phyloP scores from a whole-genome alignment of 2,329 filamentous ascomycete genomes.

The Fusarium liriodendri region DNA sequence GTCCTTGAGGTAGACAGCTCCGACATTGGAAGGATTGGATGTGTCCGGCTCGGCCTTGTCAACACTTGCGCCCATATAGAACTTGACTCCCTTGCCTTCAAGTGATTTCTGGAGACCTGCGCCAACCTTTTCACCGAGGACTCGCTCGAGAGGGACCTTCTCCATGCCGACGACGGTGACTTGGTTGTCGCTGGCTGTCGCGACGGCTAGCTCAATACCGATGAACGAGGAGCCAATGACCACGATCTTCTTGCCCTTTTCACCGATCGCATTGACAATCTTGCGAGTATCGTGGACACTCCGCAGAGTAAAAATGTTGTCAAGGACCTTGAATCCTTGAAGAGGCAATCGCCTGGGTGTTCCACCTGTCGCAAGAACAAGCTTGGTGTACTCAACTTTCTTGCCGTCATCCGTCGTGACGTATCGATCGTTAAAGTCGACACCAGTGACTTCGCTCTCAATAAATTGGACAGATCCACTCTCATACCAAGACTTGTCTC shows the following conservation, averaged over 20 bases:
- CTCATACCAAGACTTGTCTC: conserved; percentile 83
- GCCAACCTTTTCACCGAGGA: conserved; percentile 86
- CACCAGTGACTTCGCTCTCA: conserved; percentile 72
- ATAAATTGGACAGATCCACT: conserved; percentile 67
- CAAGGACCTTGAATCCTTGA: conserved; percentile 85
- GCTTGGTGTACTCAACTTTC: conserved; percentile 83
- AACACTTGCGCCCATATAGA: conserved; percentile 83
- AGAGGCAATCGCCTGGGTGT: conserved; percentile 80
- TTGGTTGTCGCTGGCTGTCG: conserved; percentile 80
- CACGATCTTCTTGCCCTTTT: conserved; percentile 90
- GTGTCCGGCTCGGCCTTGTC: conserved; percentile 82
- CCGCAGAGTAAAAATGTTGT: conserved; percentile 88
- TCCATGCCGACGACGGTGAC: conserved; percentile 94
- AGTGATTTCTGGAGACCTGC: conserved; percentile 81
- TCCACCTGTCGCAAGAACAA: conserved; percentile 91
- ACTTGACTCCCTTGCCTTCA: conserved; percentile 89
- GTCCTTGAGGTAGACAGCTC: conserved; percentile 84
- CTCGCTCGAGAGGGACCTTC: conserved; percentile 82
- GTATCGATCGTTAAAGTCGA: conserved; percentile 81
- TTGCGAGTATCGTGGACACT: conserved; percentile 80
- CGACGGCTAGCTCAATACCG: conserved; percentile 95
- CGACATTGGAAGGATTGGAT: conserved; percentile 77
- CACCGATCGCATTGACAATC: conserved; percentile 83
- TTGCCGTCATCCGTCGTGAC: conserved; percentile 81
- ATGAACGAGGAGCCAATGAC: conserved; percentile 96